Conservation (phyloP, 805 yeast species). For the Wickerhamomyces kurtzmanii region DNA sequence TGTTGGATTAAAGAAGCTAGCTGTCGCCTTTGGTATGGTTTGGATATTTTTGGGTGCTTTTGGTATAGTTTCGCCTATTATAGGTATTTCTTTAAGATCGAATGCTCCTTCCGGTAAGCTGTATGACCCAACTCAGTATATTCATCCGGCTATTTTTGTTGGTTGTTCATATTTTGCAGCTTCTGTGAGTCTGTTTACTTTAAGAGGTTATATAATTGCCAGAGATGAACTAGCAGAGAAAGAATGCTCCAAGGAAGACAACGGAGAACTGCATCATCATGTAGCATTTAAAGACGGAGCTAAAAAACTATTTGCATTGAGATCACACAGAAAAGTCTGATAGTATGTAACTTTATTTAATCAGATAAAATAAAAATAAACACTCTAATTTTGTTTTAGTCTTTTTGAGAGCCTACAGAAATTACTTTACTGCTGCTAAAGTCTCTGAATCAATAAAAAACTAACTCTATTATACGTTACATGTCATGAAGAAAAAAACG, state of each 20-base stretch:
- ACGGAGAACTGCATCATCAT: conserved; percentile 12
- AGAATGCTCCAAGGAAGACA: conserved; percentile 16
- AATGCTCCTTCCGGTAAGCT: conserved; percentile 15
- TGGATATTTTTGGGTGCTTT: conserved; percentile 43
- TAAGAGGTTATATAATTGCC: conserved; percentile 47
- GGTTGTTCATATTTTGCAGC: conserved; percentile 45
- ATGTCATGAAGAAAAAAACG: too few species aligned
- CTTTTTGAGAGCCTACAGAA: too few species aligned
- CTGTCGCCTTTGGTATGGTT: conserved; percentile 36
- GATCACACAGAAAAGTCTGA: conserved; percentile 4
- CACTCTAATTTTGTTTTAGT: too few species aligned
- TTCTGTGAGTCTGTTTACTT: conserved; percentile 26
- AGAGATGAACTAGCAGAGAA: conserved; percentile 28
- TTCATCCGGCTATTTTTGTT: conserved; percentile 45
- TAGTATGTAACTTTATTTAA: too few species aligned
- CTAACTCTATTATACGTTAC: too few species aligned
- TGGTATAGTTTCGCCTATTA: conserved; percentile 48
- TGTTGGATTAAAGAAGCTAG: conserved; percentile 44
- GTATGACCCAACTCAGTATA: conserved; percentile 36
- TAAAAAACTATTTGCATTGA: conserved; percentile 4
- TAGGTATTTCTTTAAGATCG: conserved; percentile 42
- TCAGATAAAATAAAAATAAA: too few species aligned
- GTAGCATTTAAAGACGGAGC: conserved; percentile 5
- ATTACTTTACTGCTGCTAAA: too few species aligned
- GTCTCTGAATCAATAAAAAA: too few species aligned